Conservation (phyloP, 768 basidiomycete species). For the Naganishia randhawae region DNA sequence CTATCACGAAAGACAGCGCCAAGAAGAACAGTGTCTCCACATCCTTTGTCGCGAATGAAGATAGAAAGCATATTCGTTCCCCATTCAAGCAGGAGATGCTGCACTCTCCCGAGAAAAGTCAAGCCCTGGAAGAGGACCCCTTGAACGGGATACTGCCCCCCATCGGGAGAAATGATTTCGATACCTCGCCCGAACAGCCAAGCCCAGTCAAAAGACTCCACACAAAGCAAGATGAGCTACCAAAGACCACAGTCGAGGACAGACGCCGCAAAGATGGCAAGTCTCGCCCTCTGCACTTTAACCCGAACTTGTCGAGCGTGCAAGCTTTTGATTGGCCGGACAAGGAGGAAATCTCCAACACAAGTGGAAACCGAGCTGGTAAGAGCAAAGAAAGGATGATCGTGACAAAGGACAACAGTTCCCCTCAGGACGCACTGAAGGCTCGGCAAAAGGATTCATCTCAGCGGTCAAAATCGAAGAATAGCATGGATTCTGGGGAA, state of each 20-base stretch:
- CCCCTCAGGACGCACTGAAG: not conserved
- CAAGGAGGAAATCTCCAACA: conserved; percentile 2
- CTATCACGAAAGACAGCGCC: not conserved
- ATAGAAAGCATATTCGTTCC: not conserved
- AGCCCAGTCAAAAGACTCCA: no score
- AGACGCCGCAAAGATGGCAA: not conserved
- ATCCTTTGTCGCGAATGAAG: not conserved
- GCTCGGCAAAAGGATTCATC: not conserved
- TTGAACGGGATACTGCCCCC: not conserved
- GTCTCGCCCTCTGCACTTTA: conserved; percentile 3
- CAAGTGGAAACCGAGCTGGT: not conserved
- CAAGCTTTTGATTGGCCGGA: conserved; percentile 17
- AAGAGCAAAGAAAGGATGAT: not conserved
- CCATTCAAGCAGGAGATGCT: conserved; percentile 3
- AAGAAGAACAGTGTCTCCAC: not conserved
- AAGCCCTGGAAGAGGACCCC: not conserved
- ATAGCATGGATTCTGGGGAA: no score
- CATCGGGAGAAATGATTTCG: not conserved
- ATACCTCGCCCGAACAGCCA: not conserved
- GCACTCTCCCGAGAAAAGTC: not conserved
- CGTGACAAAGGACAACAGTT: not conserved
- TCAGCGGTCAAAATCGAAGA: not conserved
- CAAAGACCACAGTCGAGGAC: no score
- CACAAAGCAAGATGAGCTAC: not conserved
- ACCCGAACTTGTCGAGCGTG: conserved; percentile 1